A percentile compares a stretch with the other conserved stretches of the same genome.
These are phyloP conservation scores for Stromatinia cepivora DNA, from an alignment of 2,329 filamentous ascomycete species.

Conservation along the genomic window DNA sequence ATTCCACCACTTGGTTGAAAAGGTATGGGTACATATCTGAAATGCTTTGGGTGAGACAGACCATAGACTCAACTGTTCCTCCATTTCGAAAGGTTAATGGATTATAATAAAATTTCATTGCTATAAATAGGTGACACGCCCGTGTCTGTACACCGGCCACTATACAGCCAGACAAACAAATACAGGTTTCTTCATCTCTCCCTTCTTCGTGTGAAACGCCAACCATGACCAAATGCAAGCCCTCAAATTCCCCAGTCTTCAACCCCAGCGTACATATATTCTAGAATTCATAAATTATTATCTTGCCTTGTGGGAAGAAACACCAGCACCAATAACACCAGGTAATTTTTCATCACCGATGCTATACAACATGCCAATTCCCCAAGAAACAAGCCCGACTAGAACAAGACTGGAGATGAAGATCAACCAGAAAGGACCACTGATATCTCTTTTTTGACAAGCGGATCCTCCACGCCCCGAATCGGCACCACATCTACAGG, in stretches of 20 bases:
- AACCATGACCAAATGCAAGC: constrained; percentile 11
- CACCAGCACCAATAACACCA: constrained; percentile 93
- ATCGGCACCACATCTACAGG: constrained; percentile 64
- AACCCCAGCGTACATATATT: constrained; percentile 22
- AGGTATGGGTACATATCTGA: not conserved
- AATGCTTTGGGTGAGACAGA: not conserved
- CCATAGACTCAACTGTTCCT: not conserved
- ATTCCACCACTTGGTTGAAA: constrained; percentile 1
- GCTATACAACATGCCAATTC: constrained; percentile 75
- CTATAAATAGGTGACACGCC: constrained; percentile 9
- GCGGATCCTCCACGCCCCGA: constrained; percentile 62
- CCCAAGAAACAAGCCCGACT: constrained; percentile 65
- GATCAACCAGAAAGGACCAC: constrained; percentile 85
- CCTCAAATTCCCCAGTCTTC: constrained; percentile 6
- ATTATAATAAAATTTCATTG: constrained; percentile 15
- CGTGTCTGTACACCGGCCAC: constrained; percentile 16
- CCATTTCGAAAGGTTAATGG: not conserved
- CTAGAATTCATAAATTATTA: constrained; percentile 25
- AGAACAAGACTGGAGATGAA: constrained; percentile 71
- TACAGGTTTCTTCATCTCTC: constrained; percentile 15
- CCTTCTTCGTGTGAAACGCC: constrained; percentile 19
- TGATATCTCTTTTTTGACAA: constrained; percentile 91
- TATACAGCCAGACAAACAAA: constrained; percentile 19
- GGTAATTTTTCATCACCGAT: constrained; percentile 88
- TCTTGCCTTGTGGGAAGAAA: constrained; percentile 61